Evolutionary conservation across 2,329 filamentous ascomycete species (phyloP).

Genomic region (Xylaria polymorpha): DNA sequence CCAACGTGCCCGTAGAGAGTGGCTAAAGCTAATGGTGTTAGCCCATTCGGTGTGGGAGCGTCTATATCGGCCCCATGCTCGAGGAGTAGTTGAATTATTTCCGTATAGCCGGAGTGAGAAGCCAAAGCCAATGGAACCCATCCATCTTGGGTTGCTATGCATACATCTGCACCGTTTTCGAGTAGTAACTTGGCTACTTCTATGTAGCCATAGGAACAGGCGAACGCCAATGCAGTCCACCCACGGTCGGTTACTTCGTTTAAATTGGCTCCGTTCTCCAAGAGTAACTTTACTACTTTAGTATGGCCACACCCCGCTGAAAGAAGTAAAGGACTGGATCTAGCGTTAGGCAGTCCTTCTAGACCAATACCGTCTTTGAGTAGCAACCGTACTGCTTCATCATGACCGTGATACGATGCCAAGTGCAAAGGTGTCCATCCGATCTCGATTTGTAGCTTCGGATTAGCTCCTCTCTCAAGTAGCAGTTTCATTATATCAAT

Average conservation of each 20-base stretch:
- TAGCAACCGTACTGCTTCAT: too few species aligned
- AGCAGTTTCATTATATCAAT: too few species aligned
- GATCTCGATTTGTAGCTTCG: too few species aligned
- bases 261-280: background rate
- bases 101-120: background rate
- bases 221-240: background rate
- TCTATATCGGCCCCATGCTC: constrained; percentile 15
- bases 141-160: background rate
- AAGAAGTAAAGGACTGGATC: too few species aligned
- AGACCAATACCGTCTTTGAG: too few species aligned
- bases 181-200: constrained; percentile 52
- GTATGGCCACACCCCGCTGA: background rate
- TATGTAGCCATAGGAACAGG: constrained; percentile 19
- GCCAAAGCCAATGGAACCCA: background rate
- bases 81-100: constrained; percentile 47
- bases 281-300: background rate
- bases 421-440: too few species aligned
- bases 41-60: background rate
- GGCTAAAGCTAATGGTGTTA: background rate
- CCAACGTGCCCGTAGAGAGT: background rate
- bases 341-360: too few species aligned
- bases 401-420: too few species aligned
- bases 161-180: background rate
- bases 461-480: too few species aligned
- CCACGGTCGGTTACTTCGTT: too few species aligned